Evolutionary conservation across 805 yeast genomes (phyloP), one percentile per base, ranked within the genome.

Genomic region (Yueomyces sp.): DNA sequence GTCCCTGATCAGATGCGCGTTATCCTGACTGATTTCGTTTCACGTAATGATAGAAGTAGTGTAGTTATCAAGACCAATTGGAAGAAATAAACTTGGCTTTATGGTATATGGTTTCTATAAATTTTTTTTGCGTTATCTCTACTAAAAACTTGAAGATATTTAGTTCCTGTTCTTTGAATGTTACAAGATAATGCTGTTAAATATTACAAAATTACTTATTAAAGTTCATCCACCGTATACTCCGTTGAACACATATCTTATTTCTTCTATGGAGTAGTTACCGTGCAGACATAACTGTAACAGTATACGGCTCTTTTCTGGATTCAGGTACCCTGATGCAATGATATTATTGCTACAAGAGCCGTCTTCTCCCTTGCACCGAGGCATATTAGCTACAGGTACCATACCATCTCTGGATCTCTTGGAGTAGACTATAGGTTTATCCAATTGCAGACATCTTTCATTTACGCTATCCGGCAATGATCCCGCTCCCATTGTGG

Each of bases 401-500:
- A 80, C 80, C 76, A 76, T 75, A 9, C 86, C 86, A 55, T 79
- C 84, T 69, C 74, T 76, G 6, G 84, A 70, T 54, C 85, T 68
- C 53, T 79, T 78, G 33, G 84, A 77, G 54, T 75, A 79, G 1
- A 80, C 67, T 1, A 79, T 67, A 1, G 85, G 85, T 30, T 76
- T 64, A 26, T 60, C 52, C 41, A 65, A 55, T 6, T 52, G 46
- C 67, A 68, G 26, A 66, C 63, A 54, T n/a, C 61, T 59, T 38
- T 65, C 64, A 48, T 73, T 74, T 2, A 79, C 73, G 12, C 55
- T 61, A 4, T 69, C 73, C 28, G 76, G 67, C 60, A 79, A 57
- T 2, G 82, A 75, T 1, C 86, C 86, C 1, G 85, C 83, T 36
- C 86, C 86, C 71, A 79, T 73, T 2, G 83, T 76, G 0, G 85